phyloP scores from a whole-genome alignment of 192 early-diverging fungal species.

The Jimgerdemannia lactiflua region DNA sequence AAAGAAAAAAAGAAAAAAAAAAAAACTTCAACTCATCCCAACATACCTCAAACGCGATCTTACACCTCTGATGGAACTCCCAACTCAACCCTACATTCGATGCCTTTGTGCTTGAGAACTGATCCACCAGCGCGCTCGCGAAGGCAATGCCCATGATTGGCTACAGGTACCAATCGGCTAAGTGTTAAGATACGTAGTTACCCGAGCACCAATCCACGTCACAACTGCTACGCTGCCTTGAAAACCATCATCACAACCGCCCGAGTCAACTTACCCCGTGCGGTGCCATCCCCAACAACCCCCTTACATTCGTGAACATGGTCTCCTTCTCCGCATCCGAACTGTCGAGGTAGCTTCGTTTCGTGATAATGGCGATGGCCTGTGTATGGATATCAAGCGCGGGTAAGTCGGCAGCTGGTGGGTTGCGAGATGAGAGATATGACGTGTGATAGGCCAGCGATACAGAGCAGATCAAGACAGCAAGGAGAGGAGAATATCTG shows the following conservation, averaged over 20 bases:
- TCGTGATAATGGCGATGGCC: conserved; percentile 60
- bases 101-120: conserved; percentile 59
- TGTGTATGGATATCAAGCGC: background rate
- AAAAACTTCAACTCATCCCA: too few species aligned
- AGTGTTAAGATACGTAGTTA: too few species aligned
- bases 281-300: conserved; percentile 41
- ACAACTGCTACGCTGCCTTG: background rate
- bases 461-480: background rate
- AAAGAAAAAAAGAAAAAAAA: too few species aligned
- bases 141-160: conserved; percentile 47
- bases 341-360: conserved; percentile 60
- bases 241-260: too few species aligned
- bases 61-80: conserved; percentile 65
- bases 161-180: conserved; percentile 2
- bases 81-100: conserved; percentile 60
- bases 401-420: too few species aligned
- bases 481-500: background rate
- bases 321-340: conserved; percentile 47
- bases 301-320: conserved; percentile 50
- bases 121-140: conserved; percentile 53
- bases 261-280: conserved; percentile 22
- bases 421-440: too few species aligned
- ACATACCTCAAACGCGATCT: conserved; percentile 59
- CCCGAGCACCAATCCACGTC: background rate
- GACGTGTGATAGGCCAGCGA: background rate